A percentile compares a stretch with the other conserved stretches of the same genome.
Conservation (phyloP, 805 yeast species). For the Sungouiozyma ichnusensis region DNA sequence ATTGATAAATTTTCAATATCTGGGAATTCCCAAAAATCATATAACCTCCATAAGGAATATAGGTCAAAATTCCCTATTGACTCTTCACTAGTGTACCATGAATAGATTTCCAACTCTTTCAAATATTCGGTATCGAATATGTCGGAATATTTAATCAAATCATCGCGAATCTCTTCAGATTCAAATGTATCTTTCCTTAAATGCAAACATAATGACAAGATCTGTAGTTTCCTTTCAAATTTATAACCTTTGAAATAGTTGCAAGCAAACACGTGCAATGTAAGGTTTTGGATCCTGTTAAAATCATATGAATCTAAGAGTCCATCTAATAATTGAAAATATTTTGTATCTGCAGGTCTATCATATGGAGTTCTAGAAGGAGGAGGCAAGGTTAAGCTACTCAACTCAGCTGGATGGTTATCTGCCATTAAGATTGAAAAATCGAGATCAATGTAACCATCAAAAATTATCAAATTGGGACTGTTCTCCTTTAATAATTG, state of each 20-base stretch:
- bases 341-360: conserved; percentile 8
- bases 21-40: conserved; percentile 24
- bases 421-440: conserved; percentile 9
- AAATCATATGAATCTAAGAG: conserved; percentile 10
- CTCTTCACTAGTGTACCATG: conserved; percentile 28
- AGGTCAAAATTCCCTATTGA: conserved; percentile 7
- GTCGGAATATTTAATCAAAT: conserved; percentile 14
- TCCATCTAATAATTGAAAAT: conserved; percentile 8
- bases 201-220: conserved; percentile 18
- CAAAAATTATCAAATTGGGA: conserved; percentile 15
- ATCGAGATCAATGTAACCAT: conserved; percentile 16
- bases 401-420: conserved; percentile 8
- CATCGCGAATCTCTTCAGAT: conserved; percentile 6
- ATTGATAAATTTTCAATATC: conserved; percentile 26
- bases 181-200: conserved; percentile 20
- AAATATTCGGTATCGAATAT: conserved; percentile 25
- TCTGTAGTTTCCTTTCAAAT: conserved; percentile 12
- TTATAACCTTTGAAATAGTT: conserved; percentile 12
- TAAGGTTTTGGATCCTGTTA: conserved; percentile 14
- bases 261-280: conserved; percentile 21
- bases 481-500: conserved; percentile 10
- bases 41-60: conserved; percentile 18
- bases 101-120: conserved; percentile 27
- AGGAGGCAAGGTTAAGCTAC: conserved; percentile 19
- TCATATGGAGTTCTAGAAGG: conserved; percentile 17